Evolutionary conservation across 1,284 basidiomycete genomes (phyloP).

Genomic region (Garcileccinum viscosum): DNA sequence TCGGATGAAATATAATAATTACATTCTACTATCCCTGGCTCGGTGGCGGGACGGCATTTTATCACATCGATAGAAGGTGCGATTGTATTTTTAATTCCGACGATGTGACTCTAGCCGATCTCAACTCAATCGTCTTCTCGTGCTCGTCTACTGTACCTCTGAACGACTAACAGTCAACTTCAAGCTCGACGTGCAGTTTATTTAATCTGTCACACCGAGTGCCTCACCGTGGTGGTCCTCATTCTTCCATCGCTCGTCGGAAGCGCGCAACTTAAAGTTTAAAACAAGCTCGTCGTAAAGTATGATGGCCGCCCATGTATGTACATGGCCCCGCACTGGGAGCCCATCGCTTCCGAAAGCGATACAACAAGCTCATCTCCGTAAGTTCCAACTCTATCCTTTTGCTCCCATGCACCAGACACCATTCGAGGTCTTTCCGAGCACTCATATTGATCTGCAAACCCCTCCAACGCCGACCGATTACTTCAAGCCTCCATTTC

Average conservation of each 20-base stretch:
- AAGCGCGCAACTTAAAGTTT: background rate
- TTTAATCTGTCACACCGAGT: too few relatives aligned
- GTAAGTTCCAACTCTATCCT: background rate
- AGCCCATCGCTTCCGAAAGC: constrained; percentile 18
- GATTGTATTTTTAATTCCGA: background rate
- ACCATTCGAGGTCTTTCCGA: background rate
- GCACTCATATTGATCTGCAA: too few relatives aligned
- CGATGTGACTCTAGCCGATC: background rate
- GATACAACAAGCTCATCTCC: background rate
- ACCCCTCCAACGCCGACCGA: background rate
- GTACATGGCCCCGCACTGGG: background rate
- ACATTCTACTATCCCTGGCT: background rate
- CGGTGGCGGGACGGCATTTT: background rate
- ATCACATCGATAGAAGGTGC: too few relatives aligned
- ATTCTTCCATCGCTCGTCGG: background rate
- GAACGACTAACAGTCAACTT: background rate
- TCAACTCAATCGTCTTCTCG: background rate
- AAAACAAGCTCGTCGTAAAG: background rate
- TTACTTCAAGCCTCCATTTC: background rate
- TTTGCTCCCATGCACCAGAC: background rate
- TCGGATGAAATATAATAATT: constrained; percentile 14
- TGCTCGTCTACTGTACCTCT: background rate
- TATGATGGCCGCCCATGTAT: background rate
- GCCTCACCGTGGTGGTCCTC: background rate
- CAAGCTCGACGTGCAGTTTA: background rate